Base-by-base conservation (phyloP, 768 basidiomycete species). In the Coprinellus micaceus region DNA sequence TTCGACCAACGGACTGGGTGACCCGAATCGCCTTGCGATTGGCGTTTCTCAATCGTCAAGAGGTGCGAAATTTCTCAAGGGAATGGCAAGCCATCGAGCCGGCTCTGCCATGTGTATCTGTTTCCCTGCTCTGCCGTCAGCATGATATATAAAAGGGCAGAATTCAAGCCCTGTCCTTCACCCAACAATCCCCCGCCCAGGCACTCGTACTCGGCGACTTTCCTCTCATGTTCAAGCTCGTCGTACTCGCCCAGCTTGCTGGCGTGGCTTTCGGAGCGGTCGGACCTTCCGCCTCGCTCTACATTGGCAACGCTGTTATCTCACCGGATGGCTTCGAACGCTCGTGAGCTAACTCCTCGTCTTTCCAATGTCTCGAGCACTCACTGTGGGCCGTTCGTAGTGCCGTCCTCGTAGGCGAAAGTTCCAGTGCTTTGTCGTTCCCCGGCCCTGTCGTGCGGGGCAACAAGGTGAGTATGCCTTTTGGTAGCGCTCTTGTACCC, bases 121-220 rank as follows among this genome's bases (percentile, higher is more conserved):
- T n/a, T n/a, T n/a, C n/a, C n/a, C n/a, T n/a, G n/a, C n/a, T n/a
- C n/a, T n/a, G n/a, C n/a, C n/a, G n/a, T n/a, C n/a, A n/a, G n/a
- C n/a, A n/a, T n/a, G n/a, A n/a, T n/a, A n/a, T n/a, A n/a, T n/a
- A n/a, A n/a, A n/a, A n/a, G n/a, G n/a, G n/a, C n/a, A 33, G 33
- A 33, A 33, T 33, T 6, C 19, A 17, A 43, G 40, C 7, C 40
- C 6, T 43, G 19, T 43, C 6, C 36, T 37, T 43, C 40, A 19
- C 13, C 40, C 6, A 33, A 33, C 33, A 6, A 13, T 19, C 79
- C 84, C 43, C 70, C 71, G 1, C 68, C 76, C 0, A 82, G 84
- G 81, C 57, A 28, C 72, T 70, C 44, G 69, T 67, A 4, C 83
- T 43, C 40, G n/a, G 9, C 36, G 9, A 9, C 36, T 17, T 37